Conservation (phyloP, 768 basidiomycete genomes). For the Lyophyllum decastes region DNA sequence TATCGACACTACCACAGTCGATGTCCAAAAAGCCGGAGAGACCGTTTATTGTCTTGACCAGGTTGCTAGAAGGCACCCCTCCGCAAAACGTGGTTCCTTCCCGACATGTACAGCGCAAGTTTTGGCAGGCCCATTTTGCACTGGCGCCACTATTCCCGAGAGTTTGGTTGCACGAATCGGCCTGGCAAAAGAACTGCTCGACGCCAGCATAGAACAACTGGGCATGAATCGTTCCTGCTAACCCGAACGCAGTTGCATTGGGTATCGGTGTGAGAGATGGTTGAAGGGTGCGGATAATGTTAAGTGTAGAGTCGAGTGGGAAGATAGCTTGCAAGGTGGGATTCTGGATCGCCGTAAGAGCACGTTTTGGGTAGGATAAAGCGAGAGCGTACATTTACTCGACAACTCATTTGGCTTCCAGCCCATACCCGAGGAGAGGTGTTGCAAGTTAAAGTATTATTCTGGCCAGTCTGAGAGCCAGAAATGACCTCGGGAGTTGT, state of each 20-base stretch:
- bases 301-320: constrained; percentile 70
- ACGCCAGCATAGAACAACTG: constrained; percentile 80
- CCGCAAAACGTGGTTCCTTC: constrained; percentile 77
- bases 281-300: constrained; percentile 77
- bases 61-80: constrained; percentile 38
- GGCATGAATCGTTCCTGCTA: constrained; percentile 53
- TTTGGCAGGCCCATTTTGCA: constrained; percentile 69
- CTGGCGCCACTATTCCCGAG: constrained; percentile 38
- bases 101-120: constrained; percentile 76
- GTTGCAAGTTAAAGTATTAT: constrained; percentile 77
- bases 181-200: constrained; percentile 87
- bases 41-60: constrained; percentile 63
- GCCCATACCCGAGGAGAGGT: constrained; percentile 71
- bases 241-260: constrained; percentile 60
- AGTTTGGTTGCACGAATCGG: constrained; percentile 69
- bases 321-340: constrained; percentile 80
- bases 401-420: constrained; percentile 82
- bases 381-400: constrained; percentile 64
- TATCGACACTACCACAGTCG: constrained; percentile 55
- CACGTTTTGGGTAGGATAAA: background rate
- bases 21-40: constrained; percentile 70
- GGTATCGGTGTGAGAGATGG: constrained; percentile 69
- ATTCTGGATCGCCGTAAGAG: constrained; percentile 49
- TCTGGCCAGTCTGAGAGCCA: constrained; percentile 37
- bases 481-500: constrained; percentile 28